Base-by-base conservation (phyloP, 805 yeast genomes). In the Scheffersomyces lignosus region DNA sequence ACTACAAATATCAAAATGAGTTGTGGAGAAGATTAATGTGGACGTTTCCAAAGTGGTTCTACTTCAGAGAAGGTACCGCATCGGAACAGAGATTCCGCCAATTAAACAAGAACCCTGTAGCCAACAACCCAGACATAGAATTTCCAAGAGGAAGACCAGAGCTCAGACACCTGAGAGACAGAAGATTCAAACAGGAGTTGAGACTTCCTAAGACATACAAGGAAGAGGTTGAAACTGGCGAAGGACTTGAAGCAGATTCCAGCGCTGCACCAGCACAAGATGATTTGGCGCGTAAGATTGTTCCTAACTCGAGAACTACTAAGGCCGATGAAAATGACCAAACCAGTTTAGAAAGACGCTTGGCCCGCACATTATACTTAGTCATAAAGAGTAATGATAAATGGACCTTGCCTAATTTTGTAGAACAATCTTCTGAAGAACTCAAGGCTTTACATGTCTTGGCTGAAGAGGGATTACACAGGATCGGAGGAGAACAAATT, bases 31-130 rank as follows among this genome's bases (percentile, higher is more conserved):
- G 98, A 52, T 72, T 93, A 48, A 89, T 90, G 96, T 89, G 96
- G 96, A 89, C 98, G 0, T 93, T 93, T 62, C 98, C 99, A 4
- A 81, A 83, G 50, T 88, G 88, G 77, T 90, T 80, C 58, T 93
- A 90, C 66, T 93, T 82, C 69, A 87, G 84, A 56, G 82, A 78
- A 51, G 98, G 98, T 44, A 83, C 97, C 1, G 70, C 93, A 44
- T 79, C 96, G 3, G 96, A 88, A 58, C 86, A 88, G 57, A 78
- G 78, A 49, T 91, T 80, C 63, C 65, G 81, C 36, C 78, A 80
- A 49, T 81, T 83, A 20, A 96, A 91, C 58, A 77, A 72, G 41
- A 81, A 82, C 37, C 95, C 96, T 5, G 77, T 81, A 3, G 73
- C 80, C 26, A 78, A 80, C 44, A 82, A 81, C 43, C 84, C 87